A percentile compares a stretch with the other conserved stretches of the same genome.
These are phyloP conservation scores for Oxytropis ochrocephala DNA, from an alignment of 306 rosid species.

Conservation along the genomic window DNA sequence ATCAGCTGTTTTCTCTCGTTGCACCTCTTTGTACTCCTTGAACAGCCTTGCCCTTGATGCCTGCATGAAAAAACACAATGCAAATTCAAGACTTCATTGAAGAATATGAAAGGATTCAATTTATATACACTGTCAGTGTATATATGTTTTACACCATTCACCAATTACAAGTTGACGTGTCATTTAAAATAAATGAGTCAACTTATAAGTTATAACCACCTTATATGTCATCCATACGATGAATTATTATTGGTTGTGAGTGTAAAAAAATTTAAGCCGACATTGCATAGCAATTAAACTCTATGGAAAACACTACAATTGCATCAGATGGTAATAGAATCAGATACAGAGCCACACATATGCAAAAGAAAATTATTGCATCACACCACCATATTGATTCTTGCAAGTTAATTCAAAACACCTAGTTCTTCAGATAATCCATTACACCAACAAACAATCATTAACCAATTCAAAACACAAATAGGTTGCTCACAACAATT, in stretches of 20 bases:
- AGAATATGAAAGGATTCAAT: background rate
- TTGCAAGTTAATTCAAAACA: slow-evolving; percentile 4
- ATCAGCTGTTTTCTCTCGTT: slow-evolving; percentile 79
- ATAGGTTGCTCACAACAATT: background rate
- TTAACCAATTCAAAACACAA: background rate
- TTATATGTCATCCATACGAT: no score
- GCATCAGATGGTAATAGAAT: background rate
- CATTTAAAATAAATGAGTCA: no score
- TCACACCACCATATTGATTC: background rate
- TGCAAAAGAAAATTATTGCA: background rate
- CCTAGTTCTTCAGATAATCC: background rate
- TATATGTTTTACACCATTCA: no score
- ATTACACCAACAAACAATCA: background rate
- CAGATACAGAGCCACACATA: background rate
- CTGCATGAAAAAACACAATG: slow-evolving; percentile 24
- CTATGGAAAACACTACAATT: no score
- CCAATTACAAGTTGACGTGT: no score
- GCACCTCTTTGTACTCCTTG: slow-evolving; percentile 98
- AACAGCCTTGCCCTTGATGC: slow-evolving; percentile 92
- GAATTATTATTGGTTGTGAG: no score
- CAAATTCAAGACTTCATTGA: background rate
- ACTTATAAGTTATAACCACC: no score
- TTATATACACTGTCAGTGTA: no score
- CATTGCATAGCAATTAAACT: no score
- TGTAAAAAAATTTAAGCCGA: no score